Evolutionary conservation across 2,329 filamentous ascomycete species (phyloP).

Genomic region (Venturia effusa): DNA sequence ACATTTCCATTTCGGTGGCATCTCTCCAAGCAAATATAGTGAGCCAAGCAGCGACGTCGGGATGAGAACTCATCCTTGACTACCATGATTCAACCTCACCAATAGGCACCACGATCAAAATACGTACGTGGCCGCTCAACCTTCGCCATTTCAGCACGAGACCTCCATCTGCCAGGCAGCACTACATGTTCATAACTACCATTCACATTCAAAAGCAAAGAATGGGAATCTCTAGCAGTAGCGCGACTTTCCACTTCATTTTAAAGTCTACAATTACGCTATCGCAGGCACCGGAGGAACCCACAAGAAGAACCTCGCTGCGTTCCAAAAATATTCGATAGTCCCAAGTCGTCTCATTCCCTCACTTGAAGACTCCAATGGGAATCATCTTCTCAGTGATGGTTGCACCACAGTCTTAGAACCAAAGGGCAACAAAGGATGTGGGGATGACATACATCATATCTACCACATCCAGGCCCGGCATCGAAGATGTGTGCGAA

Average conservation of each 20-base stretch:
- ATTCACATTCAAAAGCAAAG: not conserved
- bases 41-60: no score
- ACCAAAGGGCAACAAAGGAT: constrained; percentile 43
- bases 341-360: constrained; percentile 30
- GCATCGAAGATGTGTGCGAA: constrained; percentile 55
- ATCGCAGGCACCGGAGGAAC: constrained; percentile 27
- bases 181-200: not conserved
- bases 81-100: no score
- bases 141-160: not conserved
- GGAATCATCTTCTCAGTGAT: constrained; percentile 17
- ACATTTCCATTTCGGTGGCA: no score
- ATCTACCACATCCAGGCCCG: constrained; percentile 51
- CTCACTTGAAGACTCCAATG: constrained; percentile 20
- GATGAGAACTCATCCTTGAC: no score
- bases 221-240: not conserved
- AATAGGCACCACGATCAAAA: not conserved
- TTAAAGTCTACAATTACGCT: constrained; percentile 29
- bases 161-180: not conserved
- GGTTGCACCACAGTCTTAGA: constrained; percentile 23
- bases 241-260: not conserved
- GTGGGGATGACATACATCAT: constrained; percentile 55
- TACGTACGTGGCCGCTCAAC: not conserved
- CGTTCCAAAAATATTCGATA: constrained; percentile 29
- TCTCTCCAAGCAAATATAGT: no score
- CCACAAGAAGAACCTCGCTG: constrained; percentile 24